Evolutionary conservation across 176 grass and related monocot species (phyloP), one percentile per base, ranked within the genome.

Genomic region (Bonia amplexicaulis): DNA sequence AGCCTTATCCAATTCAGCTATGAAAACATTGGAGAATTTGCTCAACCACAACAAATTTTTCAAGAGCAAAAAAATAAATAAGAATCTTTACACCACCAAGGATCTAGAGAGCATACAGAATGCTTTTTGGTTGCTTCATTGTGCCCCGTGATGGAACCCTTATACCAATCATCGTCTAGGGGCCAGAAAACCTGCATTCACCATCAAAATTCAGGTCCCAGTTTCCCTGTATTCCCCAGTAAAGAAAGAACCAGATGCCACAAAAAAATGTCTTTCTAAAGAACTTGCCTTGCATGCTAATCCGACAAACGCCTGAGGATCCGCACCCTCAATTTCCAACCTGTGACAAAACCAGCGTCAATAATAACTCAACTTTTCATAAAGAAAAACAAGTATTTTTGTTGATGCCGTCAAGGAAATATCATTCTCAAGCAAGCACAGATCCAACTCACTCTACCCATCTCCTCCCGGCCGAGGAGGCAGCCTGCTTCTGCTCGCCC

Each of bases 91-190:
- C 60, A 59, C 13, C 37, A 23, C 14, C 8, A 73, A 33, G 58
- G 60, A 77, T 55, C 8, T 13, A 52, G 49, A 68, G 44, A 63
- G 52, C 92, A 78, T 99, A 99, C 93, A 41, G 80, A 79, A 79
- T 99, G 97, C 41, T 96, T 87, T 52, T 89, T 96, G 31, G 81
- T 88, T 27, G 66, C 54, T 65, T 86, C 76, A 65, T 85, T 94
- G 85, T 96, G 96, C 16, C 61, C 71, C 2, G 68, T 73, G 67
- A 99, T 69, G 27, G 88, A 92, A 74, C 91, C 97, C 88, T 93
- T 94, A 73, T 99, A 99, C 97, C 97, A 99, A 58, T 96, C 91
- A 86, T 96, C 90, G 77, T 99, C 97, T 54, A 99, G 84, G 1
- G 91, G 90, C 97, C 97, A 99, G 86, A 96, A 94, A 85, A 99